phyloP scores from a whole-genome alignment of 768 basidiomycete genomes.

The Russula olivacea region DNA sequence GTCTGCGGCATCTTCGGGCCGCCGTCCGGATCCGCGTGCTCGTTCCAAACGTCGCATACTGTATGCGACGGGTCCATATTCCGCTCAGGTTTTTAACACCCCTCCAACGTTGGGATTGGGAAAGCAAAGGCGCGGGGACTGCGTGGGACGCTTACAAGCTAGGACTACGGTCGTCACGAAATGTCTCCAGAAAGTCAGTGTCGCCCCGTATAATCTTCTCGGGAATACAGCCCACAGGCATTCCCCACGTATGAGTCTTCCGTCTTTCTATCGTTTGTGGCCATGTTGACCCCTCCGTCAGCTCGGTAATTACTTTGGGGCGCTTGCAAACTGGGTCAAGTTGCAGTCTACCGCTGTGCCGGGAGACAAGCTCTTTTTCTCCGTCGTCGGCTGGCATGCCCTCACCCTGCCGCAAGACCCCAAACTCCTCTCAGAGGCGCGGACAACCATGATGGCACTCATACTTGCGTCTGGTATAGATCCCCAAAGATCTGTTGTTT shows the following conservation, averaged over 20 bases:
- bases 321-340: slow-evolving; percentile 82
- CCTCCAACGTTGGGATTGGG: not conserved
- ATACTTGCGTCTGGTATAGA: slow-evolving; percentile 83
- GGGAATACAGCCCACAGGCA: slow-evolving; percentile 91
- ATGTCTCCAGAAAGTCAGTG: slow-evolving; percentile 5
- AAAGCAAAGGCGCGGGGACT: no score
- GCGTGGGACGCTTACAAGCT: not conserved
- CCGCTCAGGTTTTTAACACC: not conserved
- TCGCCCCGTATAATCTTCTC: slow-evolving; percentile 58
- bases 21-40: no score
- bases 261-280: not conserved
- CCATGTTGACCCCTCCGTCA: slow-evolving; percentile 31
- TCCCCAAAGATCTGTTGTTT: slow-evolving; percentile 64
- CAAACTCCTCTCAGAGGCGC: slow-evolving; percentile 48
- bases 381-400: slow-evolving; percentile 92
- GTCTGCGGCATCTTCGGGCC: no score
- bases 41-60: not conserved
- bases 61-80: slow-evolving; percentile 11
- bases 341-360: slow-evolving; percentile 58
- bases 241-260: slow-evolving; percentile 63
- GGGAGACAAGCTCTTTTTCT: slow-evolving; percentile 67
- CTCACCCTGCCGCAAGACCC: slow-evolving; percentile 90
- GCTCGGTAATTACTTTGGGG: slow-evolving; percentile 94
- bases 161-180: not conserved
- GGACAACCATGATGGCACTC: slow-evolving; percentile 73